Base-by-base conservation (phyloP, 2,329 filamentous ascomycete species). In the Talaromyces sp. region DNA sequence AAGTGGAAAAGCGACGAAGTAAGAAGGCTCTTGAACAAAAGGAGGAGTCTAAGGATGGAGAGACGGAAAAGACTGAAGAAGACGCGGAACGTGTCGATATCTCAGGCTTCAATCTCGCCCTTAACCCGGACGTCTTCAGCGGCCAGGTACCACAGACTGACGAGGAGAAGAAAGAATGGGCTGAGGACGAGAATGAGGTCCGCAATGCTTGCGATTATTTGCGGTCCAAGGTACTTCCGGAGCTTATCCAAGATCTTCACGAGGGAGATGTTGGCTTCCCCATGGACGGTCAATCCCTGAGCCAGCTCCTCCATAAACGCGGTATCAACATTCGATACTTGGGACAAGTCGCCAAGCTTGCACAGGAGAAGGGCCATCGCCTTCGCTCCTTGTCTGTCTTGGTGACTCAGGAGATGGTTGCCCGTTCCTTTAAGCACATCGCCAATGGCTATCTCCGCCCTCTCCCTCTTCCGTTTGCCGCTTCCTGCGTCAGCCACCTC, bases 251-350 rank as follows among this genome's bases (percentile, higher is more conserved):
- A 64, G 93, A 99, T 69, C 84, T 99, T 61, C 89, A 89, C 71
- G 91, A 96, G 66, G 93, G 91, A 7, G 93, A 99, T 67, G 89
- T 96, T 66, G 95, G 93, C 69, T 98, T 98, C 80, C 95, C 95
- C 13, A 97, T 98, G 91, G 96, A 99, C 69, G 95, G 95, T n/a
- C 86, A 90, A 70, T 97, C 93, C 21, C 82, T 99, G 61, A 91
- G 89, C 69, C 87, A 88, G 65, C 84, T 97, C 56, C 82, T 99
- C 71, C 95, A 99, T 81, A 96, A 96, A 82, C 90, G 93, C 49
- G 95, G 95, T 77, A 93, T 99, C 80, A 99, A 99, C 79, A 84
- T 98, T 64, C 86, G 96, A 70, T 99, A 99, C 75, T 83, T 98
- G n/a, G 95, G 95, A 66, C 89, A 87, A 75, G 78, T 99, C 64